These are phyloP conservation scores for Kwoniella bestiolae DNA, from an alignment of 768 basidiomycete genomes.

Conservation along the genomic window DNA sequence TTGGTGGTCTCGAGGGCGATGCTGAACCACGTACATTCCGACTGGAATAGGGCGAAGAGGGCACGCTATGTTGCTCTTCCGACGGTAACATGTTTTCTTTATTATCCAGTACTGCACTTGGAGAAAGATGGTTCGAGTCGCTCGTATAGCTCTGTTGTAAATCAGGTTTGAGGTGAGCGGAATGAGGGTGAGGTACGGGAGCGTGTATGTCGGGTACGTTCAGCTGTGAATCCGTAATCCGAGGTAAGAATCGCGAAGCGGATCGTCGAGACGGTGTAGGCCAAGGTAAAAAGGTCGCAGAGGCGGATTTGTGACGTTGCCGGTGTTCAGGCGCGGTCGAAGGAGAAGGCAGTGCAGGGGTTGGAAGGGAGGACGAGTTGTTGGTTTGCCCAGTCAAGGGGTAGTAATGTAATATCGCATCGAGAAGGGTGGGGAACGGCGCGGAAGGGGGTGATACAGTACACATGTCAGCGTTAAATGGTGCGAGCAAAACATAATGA, in stretches of 20 bases:
- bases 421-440: slow-evolving; percentile 28
- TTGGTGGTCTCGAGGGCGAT: slow-evolving; percentile 37
- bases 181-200: slow-evolving; percentile 2
- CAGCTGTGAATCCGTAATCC: background rate
- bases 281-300: slow-evolving; percentile 2
- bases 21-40: slow-evolving; percentile 12
- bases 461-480: slow-evolving; percentile 8
- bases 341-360: slow-evolving; percentile 11
- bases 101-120: background rate
- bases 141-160: background rate
- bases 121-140: slow-evolving; percentile 3
- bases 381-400: slow-evolving; percentile 13
- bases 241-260: slow-evolving; percentile 8
- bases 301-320: slow-evolving; percentile 6
- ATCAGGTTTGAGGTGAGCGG: background rate
- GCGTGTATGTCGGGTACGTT: slow-evolving; percentile 15
- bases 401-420: slow-evolving; percentile 33
- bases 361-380: slow-evolving; percentile 11
- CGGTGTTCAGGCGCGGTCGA: background rate
- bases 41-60: slow-evolving; percentile 18
- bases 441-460: background rate
- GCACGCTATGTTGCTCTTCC: slow-evolving; percentile 6
- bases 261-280: slow-evolving; percentile 5
- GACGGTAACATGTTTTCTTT: slow-evolving; percentile 19
- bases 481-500: background rate